Conservation (phyloP, 2,329 filamentous ascomycete species). For the Arachnomyces sp. region DNA sequence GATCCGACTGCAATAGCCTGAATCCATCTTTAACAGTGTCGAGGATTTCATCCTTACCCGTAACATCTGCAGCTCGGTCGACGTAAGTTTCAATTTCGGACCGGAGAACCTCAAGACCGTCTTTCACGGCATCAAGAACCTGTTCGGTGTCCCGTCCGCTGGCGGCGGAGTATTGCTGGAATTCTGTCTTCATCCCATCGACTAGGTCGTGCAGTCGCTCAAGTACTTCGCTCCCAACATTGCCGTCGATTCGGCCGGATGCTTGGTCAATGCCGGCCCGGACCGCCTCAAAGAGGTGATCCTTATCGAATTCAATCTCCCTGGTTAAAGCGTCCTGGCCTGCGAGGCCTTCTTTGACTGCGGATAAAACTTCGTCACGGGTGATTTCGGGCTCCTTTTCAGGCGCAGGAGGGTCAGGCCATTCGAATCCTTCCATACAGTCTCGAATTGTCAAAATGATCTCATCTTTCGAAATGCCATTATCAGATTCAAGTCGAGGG, state of each 20-base stretch:
- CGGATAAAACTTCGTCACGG: conserved; percentile 17
- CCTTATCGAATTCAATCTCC: conserved; percentile 53
- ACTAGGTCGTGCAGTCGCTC: conserved; percentile 53
- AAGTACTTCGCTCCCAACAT: conserved; percentile 49
- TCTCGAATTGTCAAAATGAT: conserved; percentile 77
- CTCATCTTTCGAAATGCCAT: conserved; percentile 69
- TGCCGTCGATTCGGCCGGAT: conserved; percentile 42
- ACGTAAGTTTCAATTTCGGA: conserved; percentile 75
- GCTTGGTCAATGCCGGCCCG: conserved; percentile 50
- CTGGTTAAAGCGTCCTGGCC: conserved; percentile 38
- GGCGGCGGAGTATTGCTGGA: conserved; percentile 72
- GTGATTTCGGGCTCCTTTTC: conserved; percentile 11
- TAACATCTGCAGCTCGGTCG: conserved; percentile 60
- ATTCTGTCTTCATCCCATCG: conserved; percentile 55
- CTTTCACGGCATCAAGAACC: conserved; percentile 77
- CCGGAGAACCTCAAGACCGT: conserved; percentile 75
- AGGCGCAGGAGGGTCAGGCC: conserved; percentile 50
- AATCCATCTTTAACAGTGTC: conserved; percentile 59
- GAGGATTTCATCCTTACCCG: conserved; percentile 70
- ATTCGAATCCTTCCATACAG: conserved; percentile 78
- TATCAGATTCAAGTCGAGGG: conserved; percentile 62
- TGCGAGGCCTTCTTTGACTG: conserved; percentile 21
- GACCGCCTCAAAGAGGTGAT: conserved; percentile 53
- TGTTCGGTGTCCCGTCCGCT: conserved; percentile 80
- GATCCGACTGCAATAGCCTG: conserved; percentile 52